Percentiles rank a stretch among this genome's conserved stretches.
Conservation (phyloP, 345 rosid genomes). For the Bruguiera gymnorhiza region DNA sequence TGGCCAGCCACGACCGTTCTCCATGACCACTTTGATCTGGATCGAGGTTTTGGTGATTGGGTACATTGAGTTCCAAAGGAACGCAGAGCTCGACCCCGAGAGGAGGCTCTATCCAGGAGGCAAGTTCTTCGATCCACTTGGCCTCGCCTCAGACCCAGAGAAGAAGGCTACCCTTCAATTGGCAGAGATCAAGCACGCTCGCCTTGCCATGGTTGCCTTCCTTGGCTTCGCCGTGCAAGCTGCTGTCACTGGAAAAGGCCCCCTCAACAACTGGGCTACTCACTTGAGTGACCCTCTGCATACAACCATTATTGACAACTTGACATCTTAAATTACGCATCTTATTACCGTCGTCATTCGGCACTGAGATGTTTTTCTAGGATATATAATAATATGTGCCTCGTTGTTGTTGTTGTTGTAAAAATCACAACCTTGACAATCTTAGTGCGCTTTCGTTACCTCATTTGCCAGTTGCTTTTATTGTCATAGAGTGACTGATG, state of each 20-base stretch:
- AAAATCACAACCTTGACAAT: slow-evolving; percentile 16
- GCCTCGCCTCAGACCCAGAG: slow-evolving; percentile 86
- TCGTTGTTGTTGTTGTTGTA: slow-evolving; percentile 23
- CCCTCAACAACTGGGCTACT: slow-evolving; percentile 98
- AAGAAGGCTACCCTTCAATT: slow-evolving; percentile 77
- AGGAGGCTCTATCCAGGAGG: slow-evolving; percentile 93
- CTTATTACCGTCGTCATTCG: neutral
- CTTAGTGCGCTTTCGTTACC: neutral
- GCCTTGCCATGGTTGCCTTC: slow-evolving; percentile 91
- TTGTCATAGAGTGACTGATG: no score
- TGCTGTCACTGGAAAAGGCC: slow-evolving; percentile 82
- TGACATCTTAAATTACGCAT: slow-evolving; percentile 36
- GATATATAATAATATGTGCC: neutral
- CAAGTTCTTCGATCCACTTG: slow-evolving; percentile 77
- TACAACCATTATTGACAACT: slow-evolving; percentile 88
- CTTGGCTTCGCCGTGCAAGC: slow-evolving; percentile 94
- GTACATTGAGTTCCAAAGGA: slow-evolving; percentile 91
- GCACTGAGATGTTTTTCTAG: slow-evolving; percentile 1
- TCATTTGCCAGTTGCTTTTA: no score
- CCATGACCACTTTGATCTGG: slow-evolving; percentile 80
- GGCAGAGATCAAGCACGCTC: slow-evolving; percentile 99
- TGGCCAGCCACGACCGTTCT: slow-evolving; percentile 86
- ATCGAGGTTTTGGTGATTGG: slow-evolving; percentile 79
- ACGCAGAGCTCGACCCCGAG: slow-evolving; percentile 87
- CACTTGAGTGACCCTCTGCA: slow-evolving; percentile 98